Percentiles rank a stretch among this genome's conserved stretches.
Conservation (phyloP, 306 rosid genomes). For the Acmispon strigosus region DNA sequence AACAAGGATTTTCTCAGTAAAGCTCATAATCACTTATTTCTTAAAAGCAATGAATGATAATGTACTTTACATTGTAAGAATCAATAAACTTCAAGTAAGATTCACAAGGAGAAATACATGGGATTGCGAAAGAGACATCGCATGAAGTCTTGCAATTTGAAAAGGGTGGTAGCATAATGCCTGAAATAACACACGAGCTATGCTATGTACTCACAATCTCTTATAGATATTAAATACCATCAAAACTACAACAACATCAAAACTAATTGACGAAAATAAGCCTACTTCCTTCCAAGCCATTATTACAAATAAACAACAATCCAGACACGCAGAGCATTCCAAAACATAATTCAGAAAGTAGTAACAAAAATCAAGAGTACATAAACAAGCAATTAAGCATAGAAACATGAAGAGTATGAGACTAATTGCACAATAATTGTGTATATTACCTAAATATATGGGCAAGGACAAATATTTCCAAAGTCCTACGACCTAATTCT, state of each 20-base stretch:
- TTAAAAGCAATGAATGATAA: neutral
- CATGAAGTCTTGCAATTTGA: neutral
- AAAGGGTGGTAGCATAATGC: neutral
- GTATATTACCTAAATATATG: slow-evolving; percentile 74
- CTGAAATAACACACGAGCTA: neutral
- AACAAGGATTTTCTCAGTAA: neutral
- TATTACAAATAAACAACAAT: neutral
- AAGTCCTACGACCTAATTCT: slow-evolving; percentile 95
- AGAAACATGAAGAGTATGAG: neutral
- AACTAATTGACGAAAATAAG: neutral
- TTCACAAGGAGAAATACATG: neutral
- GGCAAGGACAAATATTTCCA: slow-evolving; percentile 96
- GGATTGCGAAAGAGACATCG: neutral
- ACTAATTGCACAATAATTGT: neutral
- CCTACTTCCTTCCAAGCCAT: neutral
- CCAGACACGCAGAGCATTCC: neutral
- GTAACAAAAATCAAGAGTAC: neutral
- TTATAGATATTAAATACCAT: neutral
- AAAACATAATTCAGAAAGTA: neutral
- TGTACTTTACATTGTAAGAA: neutral
- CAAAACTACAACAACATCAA: neutral
- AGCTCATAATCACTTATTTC: neutral
- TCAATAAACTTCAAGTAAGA: neutral
- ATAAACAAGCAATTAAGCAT: slow-evolving; percentile 7
- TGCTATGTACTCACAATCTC: neutral